Evolutionary conservation across 2,329 filamentous ascomycete species (phyloP), one percentile per base, ranked within the genome.

Genomic region (Aspergillus sp.): DNA sequence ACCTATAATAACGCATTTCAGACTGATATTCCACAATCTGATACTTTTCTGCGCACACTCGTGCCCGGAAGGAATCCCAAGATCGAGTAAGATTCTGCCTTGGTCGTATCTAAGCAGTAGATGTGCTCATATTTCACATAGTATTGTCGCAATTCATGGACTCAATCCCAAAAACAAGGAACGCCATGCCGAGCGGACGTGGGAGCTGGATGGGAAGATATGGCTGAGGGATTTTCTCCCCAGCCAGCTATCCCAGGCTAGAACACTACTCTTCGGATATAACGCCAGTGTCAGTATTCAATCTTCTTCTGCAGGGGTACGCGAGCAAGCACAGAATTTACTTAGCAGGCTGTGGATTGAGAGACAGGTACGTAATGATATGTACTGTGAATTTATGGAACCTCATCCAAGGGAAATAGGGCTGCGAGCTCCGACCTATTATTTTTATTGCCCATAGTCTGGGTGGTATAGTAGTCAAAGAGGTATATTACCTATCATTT

Each of bases 381-480:
- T 12, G 5, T 44, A 20, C 5, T 24, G 12, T 22, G 18, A 4
- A 39, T 26, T 41, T 2, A 51, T 30, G 26, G 17, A 38, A 36
- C 6, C 43, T 41, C 12, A 34, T 24, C 4, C 39, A 9, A 7
- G 26, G 20, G 22, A 4, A 20, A 30, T 34, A 57, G 56, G 55
- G 38, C 9, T 60, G 51, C 22, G 32, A 55, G 48, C n/a, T 18
- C 51, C 52, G 67, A 24, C 65, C 66, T 24, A 63, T 69, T 8
- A 59, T 70, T 15, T 71, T 70, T 38, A 64, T 67, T 44, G 61
- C 60, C n/a, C 67, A 70, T 48, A 66, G 62, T 32, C 62, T 70
- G 32, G 68, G 68, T 12, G 68, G 68, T 3, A 65, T 71, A 34
- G 61, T 71, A n/a, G 62, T 69, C 22, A 70, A 71, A 53, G 58